Evolutionary conservation across 1,139 yeast genomes (phyloP), one percentile per base, ranked within the genome.

Genomic region (Debaryomyces psychrophilus): DNA sequence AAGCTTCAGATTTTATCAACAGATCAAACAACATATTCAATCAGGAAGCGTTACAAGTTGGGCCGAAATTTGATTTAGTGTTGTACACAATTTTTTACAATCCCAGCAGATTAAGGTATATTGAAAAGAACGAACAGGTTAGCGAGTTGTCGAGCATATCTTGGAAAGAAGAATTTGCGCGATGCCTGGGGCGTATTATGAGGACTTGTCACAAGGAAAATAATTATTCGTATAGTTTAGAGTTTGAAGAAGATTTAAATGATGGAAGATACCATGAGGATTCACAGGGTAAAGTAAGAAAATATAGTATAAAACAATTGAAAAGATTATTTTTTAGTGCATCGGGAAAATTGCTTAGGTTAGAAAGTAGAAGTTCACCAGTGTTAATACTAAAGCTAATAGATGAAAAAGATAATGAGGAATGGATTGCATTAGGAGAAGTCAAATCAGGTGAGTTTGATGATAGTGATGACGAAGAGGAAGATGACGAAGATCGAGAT

Each of bases 141-240:
- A 66, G 58, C 40, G 66, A 60, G 3, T 58, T 67, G 20, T 61
- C 66, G 33, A 76, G 76, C 39, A 77, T 86, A 1, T 74, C 81
- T 2, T 87, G 95, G 95, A 85, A 85, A 55, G 95, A 87, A 56
- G 85, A 84, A 47, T 82, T 70, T 64, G 85, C 90, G 6, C 71
- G 83, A 46, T 79, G 86, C 36, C 62, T 65, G 47, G 78, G 81
- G 0, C 63, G 67, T 18, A 59, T 85, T 7, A 54, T 67, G 44
- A 64, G 82, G 26, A 54, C 58, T 2, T 50, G 51, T 2, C 45
- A 36, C 26, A 49, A 48, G 22, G 56, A 44, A 20, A 41, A 38
- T 31, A 33, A 55, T 2, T 83, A 67, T 54, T 54, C 60, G 4
- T 87, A 85, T 58, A 61, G 61, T 8, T 56, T 88, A 31, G 64